Evolutionary conservation across 768 basidiomycete species (phyloP).

Genomic region (Auriscalpium orientale): DNA sequence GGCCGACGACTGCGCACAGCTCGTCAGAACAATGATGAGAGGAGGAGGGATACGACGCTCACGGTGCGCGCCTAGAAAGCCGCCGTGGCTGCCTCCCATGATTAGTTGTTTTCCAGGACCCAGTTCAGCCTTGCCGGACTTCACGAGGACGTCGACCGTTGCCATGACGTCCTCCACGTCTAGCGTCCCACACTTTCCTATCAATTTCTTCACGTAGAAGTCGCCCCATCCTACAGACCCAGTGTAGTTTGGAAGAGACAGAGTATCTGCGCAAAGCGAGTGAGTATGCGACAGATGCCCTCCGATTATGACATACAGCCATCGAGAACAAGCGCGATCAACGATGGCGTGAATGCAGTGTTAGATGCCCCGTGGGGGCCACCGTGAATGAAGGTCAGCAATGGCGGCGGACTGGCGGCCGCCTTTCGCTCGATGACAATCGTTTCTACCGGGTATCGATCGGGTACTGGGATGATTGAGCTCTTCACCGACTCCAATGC

Average conservation of each 20-base stretch:
- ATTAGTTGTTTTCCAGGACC: constrained; percentile 19
- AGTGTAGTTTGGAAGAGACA: constrained; percentile 26
- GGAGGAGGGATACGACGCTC: background rate
- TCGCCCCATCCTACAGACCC: constrained; percentile 28
- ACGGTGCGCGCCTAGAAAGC: constrained; percentile 21
- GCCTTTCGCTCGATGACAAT: constrained; percentile 11
- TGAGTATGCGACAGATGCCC: background rate
- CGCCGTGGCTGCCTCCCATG: constrained; percentile 27
- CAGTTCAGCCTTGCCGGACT: constrained; percentile 15
- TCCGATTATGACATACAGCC: constrained; percentile 16
- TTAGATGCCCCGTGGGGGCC: constrained; percentile 22
- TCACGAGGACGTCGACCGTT: constrained; percentile 19
- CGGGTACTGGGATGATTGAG: constrained; percentile 5
- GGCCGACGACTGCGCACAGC: constrained; percentile 19
- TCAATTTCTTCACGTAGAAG: constrained; percentile 19
- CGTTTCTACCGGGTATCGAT: constrained; percentile 12
- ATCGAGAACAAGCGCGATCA: constrained; percentile 13
- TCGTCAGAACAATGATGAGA: background rate
- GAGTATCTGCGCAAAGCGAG: constrained; percentile 12
- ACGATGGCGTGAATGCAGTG: constrained; percentile 14
- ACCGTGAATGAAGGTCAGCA: constrained; percentile 22
- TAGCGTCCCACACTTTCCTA: constrained; percentile 24
- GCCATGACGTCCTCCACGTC: constrained; percentile 26
- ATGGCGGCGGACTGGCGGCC: background rate
- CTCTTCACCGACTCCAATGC: constrained; percentile 7